Evolutionary conservation across 2,329 filamentous ascomycete species (phyloP), one percentile per base, ranked within the genome.

Genomic region (Pseudocercospora eumusae): DNA sequence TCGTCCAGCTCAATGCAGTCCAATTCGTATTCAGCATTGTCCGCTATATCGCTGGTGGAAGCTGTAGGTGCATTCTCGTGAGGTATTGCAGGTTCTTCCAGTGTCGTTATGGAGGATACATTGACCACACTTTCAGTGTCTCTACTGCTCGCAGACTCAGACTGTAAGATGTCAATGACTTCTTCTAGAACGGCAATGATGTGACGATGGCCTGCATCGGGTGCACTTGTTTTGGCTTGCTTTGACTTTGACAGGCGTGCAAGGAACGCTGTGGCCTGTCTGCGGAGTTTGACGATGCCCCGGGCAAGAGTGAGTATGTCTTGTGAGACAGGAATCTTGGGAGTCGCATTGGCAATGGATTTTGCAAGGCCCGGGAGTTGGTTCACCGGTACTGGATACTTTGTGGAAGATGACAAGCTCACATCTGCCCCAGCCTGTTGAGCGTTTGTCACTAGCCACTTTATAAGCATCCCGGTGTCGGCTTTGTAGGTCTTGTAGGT

Each of bases 401-500:
- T 31, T 11, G 28, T 13, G 28, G 10, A 10, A 31, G 28, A 31
- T 31, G 2, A 11, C 10, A 13, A 31, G 28, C 28, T 31, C 28
- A 31, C 28, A 18, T 59, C 47, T 27, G 61, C 25, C 1, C 61
- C 55, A 6, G 53, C 47, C 3, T 27, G 42, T 49, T 61, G 55
- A 50, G 60, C 63, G 45, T 56, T 61, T 20, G 63, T 40, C 31
- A 65, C 58, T 10, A 65, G 57, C 63, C 61, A 65, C 20, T 55
- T 59, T 1, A 57, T 57, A 21, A 65, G 10, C 36, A 55, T 61
- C 1, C 20, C 55, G 2, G 64, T 65, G 20, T 52, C 60, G 7
- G 28, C 42, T 49, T 59, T 65, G 61, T 65, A 62, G 28, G 33
- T 8, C 8, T 20, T 54, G 56, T 59, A 57, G 15, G 33, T 36